Percentiles rank a stretch among this genome's conserved stretches.
phyloP scores from a whole-genome alignment of 768 basidiomycete genomes.

The Suillus americanus region DNA sequence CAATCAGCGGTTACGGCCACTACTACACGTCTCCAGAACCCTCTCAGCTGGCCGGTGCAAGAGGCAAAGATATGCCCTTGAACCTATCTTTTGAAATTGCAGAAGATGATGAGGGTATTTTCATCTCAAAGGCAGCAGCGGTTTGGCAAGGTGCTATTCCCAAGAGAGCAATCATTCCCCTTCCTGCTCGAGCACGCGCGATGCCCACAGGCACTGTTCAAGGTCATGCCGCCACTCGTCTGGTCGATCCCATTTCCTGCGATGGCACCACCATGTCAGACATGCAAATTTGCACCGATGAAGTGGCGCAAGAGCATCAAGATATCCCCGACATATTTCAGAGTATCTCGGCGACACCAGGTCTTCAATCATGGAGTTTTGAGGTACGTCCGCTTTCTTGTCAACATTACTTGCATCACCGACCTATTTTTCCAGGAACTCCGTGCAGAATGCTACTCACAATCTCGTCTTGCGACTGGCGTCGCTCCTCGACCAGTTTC shows the following conservation, averaged over 20 bases:
- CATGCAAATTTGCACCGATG: slow-evolving; percentile 3
- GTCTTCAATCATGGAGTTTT: slow-evolving; percentile 27
- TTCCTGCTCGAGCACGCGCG: slow-evolving; percentile 1
- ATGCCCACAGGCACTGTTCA: neutral
- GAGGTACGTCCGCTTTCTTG: slow-evolving; percentile 16
- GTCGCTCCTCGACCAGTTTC: slow-evolving; percentile 17
- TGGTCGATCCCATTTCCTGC: neutral
- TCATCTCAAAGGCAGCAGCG: slow-evolving; percentile 1
- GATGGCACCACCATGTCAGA: neutral
- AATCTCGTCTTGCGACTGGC: slow-evolving; percentile 26
- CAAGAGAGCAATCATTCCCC: slow-evolving; percentile 2
- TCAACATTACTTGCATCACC: neutral
- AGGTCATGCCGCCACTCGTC: too few species aligned
- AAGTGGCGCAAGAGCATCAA: neutral
- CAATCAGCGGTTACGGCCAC: neutral
- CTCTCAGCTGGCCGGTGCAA: neutral
- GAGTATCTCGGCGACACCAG: slow-evolving; percentile 28
- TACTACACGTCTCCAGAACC: slow-evolving; percentile 2
- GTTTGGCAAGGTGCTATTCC: slow-evolving; percentile 2
- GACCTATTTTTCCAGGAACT: slow-evolving; percentile 19
- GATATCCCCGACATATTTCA: slow-evolving; percentile 10
- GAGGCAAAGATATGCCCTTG: neutral
- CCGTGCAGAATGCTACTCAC: slow-evolving; percentile 31
- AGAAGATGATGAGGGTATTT: slow-evolving; percentile 5
- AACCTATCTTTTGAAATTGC: slow-evolving; percentile 1